A percentile compares a stretch with the other conserved stretches of the same genome.
phyloP scores from a whole-genome alignment of 1,284 basidiomycete species.

The Ustilago curta region DNA sequence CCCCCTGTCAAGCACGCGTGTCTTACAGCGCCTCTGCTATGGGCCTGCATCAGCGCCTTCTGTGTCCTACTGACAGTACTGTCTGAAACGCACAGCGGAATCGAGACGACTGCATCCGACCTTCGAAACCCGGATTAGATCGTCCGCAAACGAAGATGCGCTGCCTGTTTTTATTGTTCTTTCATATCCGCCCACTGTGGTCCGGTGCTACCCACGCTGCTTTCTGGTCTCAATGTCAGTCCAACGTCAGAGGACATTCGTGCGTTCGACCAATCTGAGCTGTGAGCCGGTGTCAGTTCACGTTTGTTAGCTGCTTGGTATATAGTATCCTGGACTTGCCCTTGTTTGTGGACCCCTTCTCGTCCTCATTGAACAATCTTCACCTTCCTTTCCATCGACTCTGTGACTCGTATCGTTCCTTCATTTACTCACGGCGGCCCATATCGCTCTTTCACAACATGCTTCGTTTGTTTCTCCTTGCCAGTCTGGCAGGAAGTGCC shows the following conservation, averaged over 20 bases:
- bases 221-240: too few relatives aligned
- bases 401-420: not conserved
- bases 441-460: slow-evolving; percentile 1
- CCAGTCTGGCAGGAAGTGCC: slow-evolving; percentile 31
- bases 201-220: too few relatives aligned
- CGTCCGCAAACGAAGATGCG: too few relatives aligned
- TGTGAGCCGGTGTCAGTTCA: not conserved
- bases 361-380: not conserved
- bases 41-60: too few relatives aligned
- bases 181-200: too few relatives aligned
- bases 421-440: not conserved
- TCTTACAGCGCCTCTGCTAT: too few relatives aligned
- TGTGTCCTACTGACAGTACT: too few relatives aligned
- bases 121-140: too few relatives aligned
- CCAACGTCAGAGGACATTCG: not conserved
- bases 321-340: not conserved
- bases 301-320: not conserved
- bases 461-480: slow-evolving; percentile 31
- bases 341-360: not conserved
- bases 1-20: too few relatives aligned
- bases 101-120: too few relatives aligned
- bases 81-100: too few relatives aligned
- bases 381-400: not conserved
- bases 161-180: too few relatives aligned
- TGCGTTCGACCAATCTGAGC: not conserved